Base-by-base conservation (phyloP, 345 rosid genomes). In the Lagerstroemia speciosa region DNA sequence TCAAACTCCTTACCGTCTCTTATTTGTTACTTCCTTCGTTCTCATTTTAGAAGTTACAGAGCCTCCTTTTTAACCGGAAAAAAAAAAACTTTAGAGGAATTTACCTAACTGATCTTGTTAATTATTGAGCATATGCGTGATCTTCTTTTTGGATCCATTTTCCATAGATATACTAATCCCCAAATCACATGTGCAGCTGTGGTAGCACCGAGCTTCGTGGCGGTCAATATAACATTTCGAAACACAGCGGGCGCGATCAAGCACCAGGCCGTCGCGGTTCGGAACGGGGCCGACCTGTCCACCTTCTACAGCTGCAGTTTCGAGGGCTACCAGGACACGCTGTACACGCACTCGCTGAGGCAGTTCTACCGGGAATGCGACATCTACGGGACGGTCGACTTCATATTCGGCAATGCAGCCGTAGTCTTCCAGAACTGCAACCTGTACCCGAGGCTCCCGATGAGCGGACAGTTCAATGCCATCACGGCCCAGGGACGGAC, bases 191-290 rank as follows among this genome's bases (percentile, higher is more conserved):
- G 63, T 55, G 50, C 80, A 85, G 85, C 76, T 32, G 81, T 78
- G 27, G 69, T 69, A 8, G 86, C 79, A 24, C 57, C 76, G 29
- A 86, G 85, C 2, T 88, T 88, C 60, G 76, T 81, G 3, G 86
- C 81, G 0, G 77, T 84, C 48, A 80, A 80, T 77, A 74, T 88
- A 33, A 83, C 86, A 29, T 74, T 86, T 48, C 76, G 75, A 29
- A 84, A 88, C 83, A 88, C 85, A 0, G 88, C 93, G 2, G 87
- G 93, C 16, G 69, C 86, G 12, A 20, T 29, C 26, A 86, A 84
- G 71, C 81, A 78, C 58, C 93, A 83, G 71, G 90, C 89, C 1
- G 89, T 86, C 0, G 87, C 85, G 0, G 75, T 86, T 4, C 78
- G 85, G 0, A 86, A 69, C 64, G 79, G 77, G 26, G 89, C 90